These are phyloP conservation scores for Coprinopsis marcescibilis DNA, from an alignment of 768 basidiomycete genomes.

Conservation along the genomic window DNA sequence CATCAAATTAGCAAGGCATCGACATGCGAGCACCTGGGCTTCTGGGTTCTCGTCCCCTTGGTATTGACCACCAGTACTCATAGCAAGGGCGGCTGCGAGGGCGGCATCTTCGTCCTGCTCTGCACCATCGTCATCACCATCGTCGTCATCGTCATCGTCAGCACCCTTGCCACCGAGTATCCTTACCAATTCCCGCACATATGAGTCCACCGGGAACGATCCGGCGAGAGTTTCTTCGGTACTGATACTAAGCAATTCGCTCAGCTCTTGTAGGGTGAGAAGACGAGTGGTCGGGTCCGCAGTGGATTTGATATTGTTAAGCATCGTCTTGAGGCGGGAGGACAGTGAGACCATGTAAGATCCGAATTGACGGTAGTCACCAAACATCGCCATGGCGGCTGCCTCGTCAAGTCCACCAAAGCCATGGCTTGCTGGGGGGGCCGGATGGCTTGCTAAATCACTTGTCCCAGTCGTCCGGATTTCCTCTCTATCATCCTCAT, in stretches of 20 bases:
- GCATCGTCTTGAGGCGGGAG: slow-evolving; percentile 82
- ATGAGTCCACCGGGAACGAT: slow-evolving; percentile 91
- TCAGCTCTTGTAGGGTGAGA: slow-evolving; percentile 88
- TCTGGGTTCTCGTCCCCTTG: slow-evolving; percentile 86
- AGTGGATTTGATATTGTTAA: slow-evolving; percentile 80
- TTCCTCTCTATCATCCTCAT: slow-evolving; percentile 21
- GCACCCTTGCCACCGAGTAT: slow-evolving; percentile 79
- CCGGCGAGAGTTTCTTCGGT: slow-evolving; percentile 96
- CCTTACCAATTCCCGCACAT: slow-evolving; percentile 86
- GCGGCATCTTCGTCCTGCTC: slow-evolving; percentile 81
- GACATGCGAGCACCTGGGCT: slow-evolving; percentile 92
- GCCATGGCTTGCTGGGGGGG: slow-evolving; percentile 28
- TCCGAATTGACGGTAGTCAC: slow-evolving; percentile 82
- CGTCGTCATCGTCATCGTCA: slow-evolving; percentile 67
- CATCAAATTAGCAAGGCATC: slow-evolving; percentile 97
- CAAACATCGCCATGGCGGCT: slow-evolving; percentile 74
- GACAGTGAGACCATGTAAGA: slow-evolving; percentile 92
- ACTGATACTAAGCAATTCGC: slow-evolving; percentile 91
- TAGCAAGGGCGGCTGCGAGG: slow-evolving; percentile 80
- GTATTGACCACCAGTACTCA: slow-evolving; percentile 64
- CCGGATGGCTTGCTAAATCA: slow-evolving; percentile 29
- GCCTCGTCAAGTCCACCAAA: slow-evolving; percentile 60
- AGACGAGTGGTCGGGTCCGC: slow-evolving; percentile 84
- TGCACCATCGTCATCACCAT: slow-evolving; percentile 58
- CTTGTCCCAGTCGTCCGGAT: slow-evolving; percentile 24